Base-by-base conservation (phyloP, 2,329 filamentous ascomycete species). In the Fusarium pseudoanthophilum region DNA sequence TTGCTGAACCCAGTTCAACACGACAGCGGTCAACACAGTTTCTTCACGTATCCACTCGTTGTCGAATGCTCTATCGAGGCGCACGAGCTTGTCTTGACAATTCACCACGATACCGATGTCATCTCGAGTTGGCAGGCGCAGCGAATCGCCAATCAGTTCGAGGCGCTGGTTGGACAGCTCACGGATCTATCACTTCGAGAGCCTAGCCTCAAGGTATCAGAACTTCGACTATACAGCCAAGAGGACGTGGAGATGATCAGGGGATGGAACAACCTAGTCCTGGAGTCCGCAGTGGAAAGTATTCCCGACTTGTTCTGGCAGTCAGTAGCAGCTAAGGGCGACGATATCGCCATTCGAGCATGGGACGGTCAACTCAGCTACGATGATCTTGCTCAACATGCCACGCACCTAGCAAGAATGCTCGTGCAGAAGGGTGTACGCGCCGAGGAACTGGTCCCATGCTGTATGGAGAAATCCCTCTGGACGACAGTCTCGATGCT, bases 21-120 rank as follows among this genome's bases (percentile, higher is more conserved):
- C 5, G 60, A 75, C 2, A 24, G 24, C 1, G 56, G 67, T 0
- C 32, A 67, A 14, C 7, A 69, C 37, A 48, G 60, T 20, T 78
- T 77, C 55, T 77, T 78, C 36, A 78, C 75, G 0, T 78, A 78
- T 24, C 77, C 77, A 7, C 51, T 78, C 1, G 77, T 78, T 5
- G 32, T 77, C 2, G 77, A 78, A n/a, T 76, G 74, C 20, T 46
- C 51, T 20, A 40, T 77, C 5, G 71, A 69, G 34, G 1, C 28
- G 2, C 42, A 72, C 0, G 18, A 30, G 13, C 36, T 78, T 7
- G 13, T 58, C 4, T 5, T 78, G 34, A 65, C 60, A 0, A 53
- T 75, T 8, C 67, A 77, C 5, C 60, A 76, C 39, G 58, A 78
- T 2, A n/a, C 64, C 6, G 15, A 42, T 0, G 30, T 64, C 39